phyloP scores from a whole-genome alignment of 768 basidiomycete species.

The Tylopilus sp. region DNA sequence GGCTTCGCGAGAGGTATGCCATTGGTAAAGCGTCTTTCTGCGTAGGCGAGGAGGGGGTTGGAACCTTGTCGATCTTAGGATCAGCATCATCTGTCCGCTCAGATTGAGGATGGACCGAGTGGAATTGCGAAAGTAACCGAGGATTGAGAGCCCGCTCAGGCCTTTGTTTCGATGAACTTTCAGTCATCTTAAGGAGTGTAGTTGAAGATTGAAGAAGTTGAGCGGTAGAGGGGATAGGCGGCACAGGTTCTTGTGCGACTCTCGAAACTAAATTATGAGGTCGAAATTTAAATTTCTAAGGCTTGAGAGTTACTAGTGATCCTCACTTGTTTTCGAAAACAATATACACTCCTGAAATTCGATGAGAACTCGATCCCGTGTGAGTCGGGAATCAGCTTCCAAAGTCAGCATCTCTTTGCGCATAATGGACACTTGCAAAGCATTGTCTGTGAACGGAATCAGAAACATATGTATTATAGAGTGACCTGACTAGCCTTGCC shows the following conservation, averaged over 20 bases:
- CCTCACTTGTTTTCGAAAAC: slow-evolving; percentile 70
- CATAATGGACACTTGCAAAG: slow-evolving; percentile 78
- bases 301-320: background rate
- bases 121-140: slow-evolving; percentile 4
- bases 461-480: slow-evolving; percentile 6
- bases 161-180: slow-evolving; percentile 9
- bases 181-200: background rate
- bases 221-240: slow-evolving; percentile 56
- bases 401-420: slow-evolving; percentile 79
- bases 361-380: slow-evolving; percentile 58
- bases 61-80: background rate
- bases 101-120: background rate
- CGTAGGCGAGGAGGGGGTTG: background rate
- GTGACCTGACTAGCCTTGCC: slow-evolving; percentile 46
- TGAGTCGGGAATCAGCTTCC: slow-evolving; percentile 52
- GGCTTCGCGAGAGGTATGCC: slow-evolving; percentile 3
- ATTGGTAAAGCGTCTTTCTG: slow-evolving; percentile 4
- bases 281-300: slow-evolving; percentile 8
- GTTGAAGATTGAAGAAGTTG: slow-evolving; percentile 27
- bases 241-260: slow-evolving; percentile 60
- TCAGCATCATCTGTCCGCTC: background rate
- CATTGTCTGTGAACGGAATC: slow-evolving; percentile 51
- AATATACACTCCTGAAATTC: slow-evolving; percentile 84
- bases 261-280: slow-evolving; percentile 45
- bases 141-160: slow-evolving; percentile 24